Conservation (phyloP, 371 early-diverging fungal species). For the Mortierella sp. region DNA sequence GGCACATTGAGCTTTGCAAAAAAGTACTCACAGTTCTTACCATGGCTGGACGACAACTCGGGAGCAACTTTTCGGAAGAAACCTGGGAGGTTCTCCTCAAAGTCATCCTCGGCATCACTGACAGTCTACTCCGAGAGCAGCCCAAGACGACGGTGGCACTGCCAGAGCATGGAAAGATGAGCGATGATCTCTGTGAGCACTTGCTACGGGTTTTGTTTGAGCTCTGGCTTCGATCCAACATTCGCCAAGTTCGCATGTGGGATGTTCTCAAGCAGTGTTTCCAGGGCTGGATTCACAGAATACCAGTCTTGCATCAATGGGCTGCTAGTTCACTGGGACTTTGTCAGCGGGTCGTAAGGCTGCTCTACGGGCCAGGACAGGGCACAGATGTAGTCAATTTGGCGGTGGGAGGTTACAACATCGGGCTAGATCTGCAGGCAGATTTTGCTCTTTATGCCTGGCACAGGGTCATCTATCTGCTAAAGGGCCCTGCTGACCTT, state of each 20-base stretch:
- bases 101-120: constrained; percentile 80
- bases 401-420: constrained; percentile 68
- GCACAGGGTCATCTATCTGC: constrained; percentile 78
- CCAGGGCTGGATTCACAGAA: constrained; percentile 80
- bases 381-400: constrained; percentile 69
- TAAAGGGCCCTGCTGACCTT: constrained; percentile 74
- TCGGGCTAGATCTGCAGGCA: constrained; percentile 74
- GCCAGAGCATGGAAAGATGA: constrained; percentile 72
- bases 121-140: constrained; percentile 75
- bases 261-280: constrained; percentile 76
- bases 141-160: constrained; percentile 29
- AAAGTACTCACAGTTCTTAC: constrained; percentile 75
- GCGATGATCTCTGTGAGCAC: constrained; percentile 82
- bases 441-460: constrained; percentile 82
- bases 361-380: constrained; percentile 74
- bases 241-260: constrained; percentile 81
- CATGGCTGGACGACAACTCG: constrained; percentile 75
- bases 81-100: constrained; percentile 87
- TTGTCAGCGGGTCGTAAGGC: constrained; percentile 72
- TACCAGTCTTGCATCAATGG: constrained; percentile 81
- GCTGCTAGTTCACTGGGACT: constrained; percentile 71
- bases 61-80: constrained; percentile 68
- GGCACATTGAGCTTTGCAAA: constrained; percentile 83
- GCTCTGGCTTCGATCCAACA: constrained; percentile 80
- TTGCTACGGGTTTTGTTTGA: constrained; percentile 81